A percentile compares a stretch with the other conserved stretches of the same genome.
phyloP scores from a whole-genome alignment of 2,329 filamentous ascomycete species.

The Epichloe sp. region DNA sequence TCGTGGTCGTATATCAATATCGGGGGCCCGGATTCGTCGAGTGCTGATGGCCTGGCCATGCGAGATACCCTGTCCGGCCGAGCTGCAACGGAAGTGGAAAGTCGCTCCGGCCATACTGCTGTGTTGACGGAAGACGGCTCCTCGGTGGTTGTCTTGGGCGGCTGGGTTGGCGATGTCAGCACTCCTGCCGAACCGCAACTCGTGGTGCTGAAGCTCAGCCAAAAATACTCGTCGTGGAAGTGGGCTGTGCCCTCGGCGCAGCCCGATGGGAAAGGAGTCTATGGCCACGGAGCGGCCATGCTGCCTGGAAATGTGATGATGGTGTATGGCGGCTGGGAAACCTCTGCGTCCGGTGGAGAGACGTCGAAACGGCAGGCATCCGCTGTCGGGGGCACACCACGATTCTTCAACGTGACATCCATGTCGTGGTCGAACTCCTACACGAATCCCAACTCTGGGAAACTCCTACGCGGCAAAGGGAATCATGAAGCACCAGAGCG shows the following conservation, averaged over 20 bases:
- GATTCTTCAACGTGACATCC: constrained; percentile 46
- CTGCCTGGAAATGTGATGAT: constrained; percentile 57
- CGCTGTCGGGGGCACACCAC: constrained; percentile 11
- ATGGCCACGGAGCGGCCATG: constrained; percentile 50
- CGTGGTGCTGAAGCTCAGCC: constrained; percentile 60
- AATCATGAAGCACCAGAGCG: constrained; percentile 12
- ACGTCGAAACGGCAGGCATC: constrained; percentile 20
- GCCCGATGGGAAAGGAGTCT: constrained; percentile 35
- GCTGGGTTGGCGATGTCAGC: constrained; percentile 76
- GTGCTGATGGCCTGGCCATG: not conserved
- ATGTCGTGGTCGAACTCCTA: constrained; percentile 40
- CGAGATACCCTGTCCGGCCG: not conserved
- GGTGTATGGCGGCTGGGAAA: constrained; percentile 49
- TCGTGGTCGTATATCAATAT: constrained; percentile 73
- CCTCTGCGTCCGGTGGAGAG: constrained; percentile 19
- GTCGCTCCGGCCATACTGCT: constrained; percentile 79
- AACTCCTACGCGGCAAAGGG: not conserved
- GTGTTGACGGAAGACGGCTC: constrained; percentile 67
- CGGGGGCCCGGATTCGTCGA: constrained; percentile 23
- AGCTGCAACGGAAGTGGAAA: constrained; percentile 42
- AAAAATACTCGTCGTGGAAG: constrained; percentile 61
- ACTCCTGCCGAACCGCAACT: constrained; percentile 73
- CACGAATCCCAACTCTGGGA: constrained; percentile 26
- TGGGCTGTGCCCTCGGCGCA: constrained; percentile 51
- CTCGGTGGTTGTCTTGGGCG: constrained; percentile 68